Evolutionary conservation across 208 protist species (phyloP), one percentile per base, ranked within the genome.

Genomic region (Phytomonas francai): DNA sequence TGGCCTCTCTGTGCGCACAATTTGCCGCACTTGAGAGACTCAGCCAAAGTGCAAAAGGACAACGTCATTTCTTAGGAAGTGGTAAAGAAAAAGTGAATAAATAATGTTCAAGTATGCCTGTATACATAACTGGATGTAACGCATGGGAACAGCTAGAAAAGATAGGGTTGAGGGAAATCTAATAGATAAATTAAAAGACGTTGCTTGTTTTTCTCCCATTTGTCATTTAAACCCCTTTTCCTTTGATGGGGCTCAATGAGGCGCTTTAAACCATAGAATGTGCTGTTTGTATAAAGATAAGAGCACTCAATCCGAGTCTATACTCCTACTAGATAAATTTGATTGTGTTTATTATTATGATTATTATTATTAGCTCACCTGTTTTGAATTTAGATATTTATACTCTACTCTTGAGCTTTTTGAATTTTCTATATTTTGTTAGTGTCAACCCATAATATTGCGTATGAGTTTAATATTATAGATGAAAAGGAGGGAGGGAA

Each of bases 1-100:
- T 76, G 0, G 80, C 71, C 0, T 83, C 88, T 25, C 72, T 94
- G 30, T 94, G 85, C 70, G 76, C 76, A 12, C 88, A 94, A 67
- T 71, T 94, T 45, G 82, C 83, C 14, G 77, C 85, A 33, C 63
- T 94, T 39, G 78, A 89, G 66, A 72, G 81, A 2, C 63, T 91
- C 0, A 57, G 74, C 2, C 42, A 81, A 42, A 71, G 11, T 19
- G 22, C 19, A 54, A 54, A 54, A 22, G 45, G 22, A 25, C 45
- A 54, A 25, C 45, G 19, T 6, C 45, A 54, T 54, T 54, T 25
- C 45, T 25, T 22, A 0, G 19, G 45, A 54, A 54, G 22, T 54
- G 45, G 45, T 54, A 54, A 54, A 22, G 45, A 54, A 54, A 54
- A 54, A 25, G 45, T 54, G 45, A 25, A 25, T 22, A 54, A 54